Percentiles rank a stretch among this genome's conserved stretches.
phyloP scores from a whole-genome alignment of 768 basidiomycete species.

The Russula olivacea region DNA sequence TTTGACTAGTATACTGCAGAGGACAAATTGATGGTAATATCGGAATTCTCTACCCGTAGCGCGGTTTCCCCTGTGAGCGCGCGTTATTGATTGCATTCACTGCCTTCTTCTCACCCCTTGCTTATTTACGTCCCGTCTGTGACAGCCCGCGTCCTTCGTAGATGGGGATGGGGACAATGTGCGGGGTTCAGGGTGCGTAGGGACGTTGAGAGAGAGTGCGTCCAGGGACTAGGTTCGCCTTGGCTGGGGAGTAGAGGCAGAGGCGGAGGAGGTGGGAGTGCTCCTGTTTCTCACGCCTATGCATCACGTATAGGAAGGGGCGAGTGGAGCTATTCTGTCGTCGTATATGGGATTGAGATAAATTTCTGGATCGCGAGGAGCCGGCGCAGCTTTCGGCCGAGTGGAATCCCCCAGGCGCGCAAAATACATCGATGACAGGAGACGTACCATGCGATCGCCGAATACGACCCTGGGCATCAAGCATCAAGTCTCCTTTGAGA shows the following conservation, averaged over 20 bases:
- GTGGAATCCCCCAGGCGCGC: neutral
- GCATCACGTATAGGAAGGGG: neutral
- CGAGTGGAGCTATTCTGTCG: neutral
- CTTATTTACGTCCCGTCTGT: neutral
- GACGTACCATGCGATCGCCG: neutral
- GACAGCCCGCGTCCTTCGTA: no score
- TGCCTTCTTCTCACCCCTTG: neutral
- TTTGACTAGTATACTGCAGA: neutral
- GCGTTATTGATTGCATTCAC: neutral
- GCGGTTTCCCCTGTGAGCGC: neutral
- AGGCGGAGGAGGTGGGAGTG: no score
- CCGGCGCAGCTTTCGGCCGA: neutral
- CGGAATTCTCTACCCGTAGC: neutral
- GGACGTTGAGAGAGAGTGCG: no score
- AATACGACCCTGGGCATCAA: neutral
- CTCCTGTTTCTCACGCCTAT: neutral
- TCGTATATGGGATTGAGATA: neutral
- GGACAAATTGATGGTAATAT: neutral
- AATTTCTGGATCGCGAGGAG: neutral
- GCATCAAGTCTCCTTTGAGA: constrained; percentile 3
- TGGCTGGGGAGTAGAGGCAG: no score
- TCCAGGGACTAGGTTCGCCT: no score
- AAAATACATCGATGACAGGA: neutral
- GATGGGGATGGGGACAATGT: no score
- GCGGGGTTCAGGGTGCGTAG: no score